Base-by-base conservation (phyloP, 805 yeast genomes). In the Candida insectorum region DNA sequence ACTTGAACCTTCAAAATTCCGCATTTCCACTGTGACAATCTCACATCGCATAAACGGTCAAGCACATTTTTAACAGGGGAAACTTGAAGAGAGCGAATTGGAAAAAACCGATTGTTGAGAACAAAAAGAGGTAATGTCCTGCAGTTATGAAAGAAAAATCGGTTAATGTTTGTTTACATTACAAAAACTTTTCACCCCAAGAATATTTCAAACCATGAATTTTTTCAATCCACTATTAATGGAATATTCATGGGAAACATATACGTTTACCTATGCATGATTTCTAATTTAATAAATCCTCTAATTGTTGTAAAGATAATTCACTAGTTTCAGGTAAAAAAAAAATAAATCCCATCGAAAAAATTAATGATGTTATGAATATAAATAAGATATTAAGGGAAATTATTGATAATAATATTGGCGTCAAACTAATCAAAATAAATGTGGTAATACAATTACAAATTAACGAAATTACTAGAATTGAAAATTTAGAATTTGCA, bases 401-500 rank as follows among this genome's bases (percentile, higher is more conserved):
- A 10, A 28, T 21, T 12, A 16, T 12, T 21, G 10, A n/a, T 12
- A 39, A 14, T 5, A 43, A 17, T 10, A 34, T 14, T 5, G 34
- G 34, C 8, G 40, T 16, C 17, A 37, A 33, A 23, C 30, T 35
- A 6, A 43, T 21, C 6, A 43, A 15, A 6, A 43, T 7, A 26
- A 40, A 40, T 25, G 35, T 43, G 13, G 26, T 23, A 16, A 30
- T 16, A 20, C 35, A 40, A 31, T 43, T 43, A 4, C 32, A 26
- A 13, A 31, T 25, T 10, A 37, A 26, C 5, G 41, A 35, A 10
- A 41, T 11, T 4, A 36, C 30, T 15, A 46, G 19, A 24, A 54
- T 44, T 3, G 47, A 40, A 7, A 39, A 14, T 24, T 52, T 47
- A 27, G 48, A 43, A 28, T 55, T 54, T n/a, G 55, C 48, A 12